These are phyloP conservation scores for Zygosaccharomyces sapae DNA, from an alignment of 1,139 yeast species.

Conservation along the genomic window DNA sequence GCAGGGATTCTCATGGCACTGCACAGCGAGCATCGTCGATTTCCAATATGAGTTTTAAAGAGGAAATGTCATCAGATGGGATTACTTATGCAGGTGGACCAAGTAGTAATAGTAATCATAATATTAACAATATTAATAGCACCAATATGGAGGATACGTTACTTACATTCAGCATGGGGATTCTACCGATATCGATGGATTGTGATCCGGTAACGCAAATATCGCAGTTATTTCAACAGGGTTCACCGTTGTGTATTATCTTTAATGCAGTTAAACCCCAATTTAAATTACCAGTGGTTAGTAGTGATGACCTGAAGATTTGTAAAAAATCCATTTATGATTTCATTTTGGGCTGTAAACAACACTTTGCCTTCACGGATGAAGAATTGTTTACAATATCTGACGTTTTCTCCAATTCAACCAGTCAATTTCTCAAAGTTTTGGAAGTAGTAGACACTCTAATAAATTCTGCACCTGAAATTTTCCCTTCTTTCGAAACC, in stretches of 20 bases:
- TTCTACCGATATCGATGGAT: conserved; percentile 63
- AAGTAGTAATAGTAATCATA: conserved; percentile 27
- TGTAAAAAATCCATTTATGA: conserved; percentile 90
- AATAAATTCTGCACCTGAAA: conserved; percentile 48
- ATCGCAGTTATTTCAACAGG: conserved; percentile 86
- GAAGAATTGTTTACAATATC: conserved; percentile 86
- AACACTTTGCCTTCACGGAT: conserved; percentile 68
- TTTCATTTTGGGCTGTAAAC: conserved; percentile 82
- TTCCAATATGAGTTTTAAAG: conserved; percentile 26
- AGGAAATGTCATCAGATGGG: conserved; percentile 25
- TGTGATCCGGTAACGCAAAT: conserved; percentile 92
- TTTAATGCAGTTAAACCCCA: conserved; percentile 55
- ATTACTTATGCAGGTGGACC: conserved; percentile 19
- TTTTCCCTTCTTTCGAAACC: conserved; percentile 32
- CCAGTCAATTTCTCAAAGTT: conserved; percentile 72
- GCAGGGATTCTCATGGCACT: conserved; percentile 19
- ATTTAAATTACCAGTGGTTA: conserved; percentile 47
- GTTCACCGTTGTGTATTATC: conserved; percentile 83
- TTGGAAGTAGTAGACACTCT: conserved; percentile 65
- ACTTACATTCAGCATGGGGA: conserved; percentile 69
- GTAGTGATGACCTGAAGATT: conserved; percentile 73
- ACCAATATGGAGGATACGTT: conserved; percentile 31
- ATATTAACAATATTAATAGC: conserved; percentile 37
- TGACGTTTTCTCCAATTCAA: conserved; percentile 78
- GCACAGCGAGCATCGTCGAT: conserved; percentile 28